A percentile compares a stretch with the other conserved stretches of the same genome.
Evolutionary conservation across 148 eudicot species (phyloP).

Genomic region (Cornus kousa): DNA sequence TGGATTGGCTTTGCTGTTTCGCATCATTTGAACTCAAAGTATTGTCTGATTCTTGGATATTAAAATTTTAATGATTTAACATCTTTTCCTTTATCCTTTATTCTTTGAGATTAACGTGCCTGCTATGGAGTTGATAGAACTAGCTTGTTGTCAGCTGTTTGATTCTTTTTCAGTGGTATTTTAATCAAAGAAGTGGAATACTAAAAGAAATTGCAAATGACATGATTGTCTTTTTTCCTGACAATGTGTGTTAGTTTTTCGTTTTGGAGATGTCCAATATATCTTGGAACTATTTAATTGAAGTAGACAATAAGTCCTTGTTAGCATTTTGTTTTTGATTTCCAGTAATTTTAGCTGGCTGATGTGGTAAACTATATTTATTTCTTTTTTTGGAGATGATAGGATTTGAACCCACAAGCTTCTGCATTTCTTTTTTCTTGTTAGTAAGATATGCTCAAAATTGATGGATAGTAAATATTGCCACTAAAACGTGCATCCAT

Average conservation of each 20-base stretch:
- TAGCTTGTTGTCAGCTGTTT: neutral
- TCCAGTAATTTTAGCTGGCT: conserved; percentile 1
- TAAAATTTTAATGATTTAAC: neutral
- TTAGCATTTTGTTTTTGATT: neutral
- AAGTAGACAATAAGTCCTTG: neutral
- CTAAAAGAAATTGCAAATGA: neutral
- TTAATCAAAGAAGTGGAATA: neutral
- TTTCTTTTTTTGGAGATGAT: neutral
- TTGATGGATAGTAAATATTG: neutral
- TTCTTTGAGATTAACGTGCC: neutral
- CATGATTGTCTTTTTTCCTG: neutral
- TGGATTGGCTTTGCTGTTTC: conserved; percentile 99
- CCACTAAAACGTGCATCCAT: neutral
- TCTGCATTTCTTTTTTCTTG: neutral
- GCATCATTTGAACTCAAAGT: conserved; percentile 86
- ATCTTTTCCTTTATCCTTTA: neutral
- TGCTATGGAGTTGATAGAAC: neutral
- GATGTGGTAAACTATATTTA: neutral
- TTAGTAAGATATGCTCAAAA: neutral
- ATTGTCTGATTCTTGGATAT: conserved; percentile 20
- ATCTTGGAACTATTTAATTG: neutral
- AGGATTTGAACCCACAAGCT: neutral
- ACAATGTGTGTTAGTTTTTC: neutral
- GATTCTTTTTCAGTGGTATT: neutral
- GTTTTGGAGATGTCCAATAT: neutral